Percentiles rank a stretch among this genome's conserved stretches.
Evolutionary conservation across 495 filamentous ascomycete species (phyloP).

Genomic region (Aspergillus asperescens): DNA sequence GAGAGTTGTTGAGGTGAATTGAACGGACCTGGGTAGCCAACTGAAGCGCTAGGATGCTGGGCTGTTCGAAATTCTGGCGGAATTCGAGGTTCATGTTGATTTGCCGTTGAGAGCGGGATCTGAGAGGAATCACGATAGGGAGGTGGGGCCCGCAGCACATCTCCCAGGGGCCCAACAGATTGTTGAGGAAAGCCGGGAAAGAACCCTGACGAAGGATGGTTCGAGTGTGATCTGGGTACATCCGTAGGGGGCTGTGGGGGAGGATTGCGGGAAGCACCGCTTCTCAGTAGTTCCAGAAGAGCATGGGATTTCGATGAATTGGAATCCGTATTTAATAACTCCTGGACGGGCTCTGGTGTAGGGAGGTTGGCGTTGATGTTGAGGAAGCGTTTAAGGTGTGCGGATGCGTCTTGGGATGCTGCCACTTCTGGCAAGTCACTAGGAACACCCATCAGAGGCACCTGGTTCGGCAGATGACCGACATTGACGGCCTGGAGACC

Average conservation of each 20-base stretch:
- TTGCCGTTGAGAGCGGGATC: constrained; percentile 4
- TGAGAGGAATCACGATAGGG: constrained; percentile 16
- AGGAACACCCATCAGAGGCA: constrained; percentile 21
- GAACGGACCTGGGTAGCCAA: constrained; percentile 13
- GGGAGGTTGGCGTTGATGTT: constrained; percentile 47
- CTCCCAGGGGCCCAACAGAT: constrained; percentile 17
- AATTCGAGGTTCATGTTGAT: constrained; percentile 7
- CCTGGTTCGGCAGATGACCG: constrained; percentile 15
- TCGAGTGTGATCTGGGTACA: constrained; percentile 42
- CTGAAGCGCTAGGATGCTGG: constrained; percentile 14
- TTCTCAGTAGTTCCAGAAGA: constrained; percentile 55
- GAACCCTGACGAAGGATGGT: constrained; percentile 37
- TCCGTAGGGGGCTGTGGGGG: constrained; percentile 30
- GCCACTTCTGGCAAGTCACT: constrained; percentile 42
- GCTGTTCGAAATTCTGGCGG: constrained; percentile 12
- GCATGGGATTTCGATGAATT: constrained; percentile 44
- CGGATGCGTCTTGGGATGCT: constrained; percentile 46
- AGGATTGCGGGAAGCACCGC: constrained; percentile 41
- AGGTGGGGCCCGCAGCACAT: constrained; percentile 24
- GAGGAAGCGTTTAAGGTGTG: constrained; percentile 58
- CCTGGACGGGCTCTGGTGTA: constrained; percentile 8
- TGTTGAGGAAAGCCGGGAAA: constrained; percentile 37
- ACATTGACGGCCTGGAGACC: constrained; percentile 14
- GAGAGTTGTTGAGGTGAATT: constrained; percentile 14
- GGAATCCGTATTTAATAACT: constrained; percentile 13